Evolutionary conservation across 768 basidiomycete species (phyloP), one percentile per base, ranked within the genome.

Genomic region (Mycena epipterygia): DNA sequence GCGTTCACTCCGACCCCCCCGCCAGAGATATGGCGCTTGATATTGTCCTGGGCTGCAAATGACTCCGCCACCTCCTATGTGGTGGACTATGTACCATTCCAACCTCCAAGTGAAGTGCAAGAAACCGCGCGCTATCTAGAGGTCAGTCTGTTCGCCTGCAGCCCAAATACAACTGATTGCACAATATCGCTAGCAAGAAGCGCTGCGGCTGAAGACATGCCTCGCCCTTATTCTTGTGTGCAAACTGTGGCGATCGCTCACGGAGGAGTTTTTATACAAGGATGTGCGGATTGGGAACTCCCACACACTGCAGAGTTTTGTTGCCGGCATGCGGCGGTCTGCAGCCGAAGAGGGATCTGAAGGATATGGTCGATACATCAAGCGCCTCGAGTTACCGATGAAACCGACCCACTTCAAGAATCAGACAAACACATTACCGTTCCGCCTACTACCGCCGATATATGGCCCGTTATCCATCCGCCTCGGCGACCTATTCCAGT

Each of bases 11-110:
- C 51, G 19, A 30, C 23, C 11, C 61, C 53, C 7, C 70, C 64
- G 16, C 70, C 70, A 33, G 70, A 71, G 37, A 48, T 71, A 25
- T 71, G 64, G 70, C 70, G 59, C 21, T 23, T 27, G 11, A 66
- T 71, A 62, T 66, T 71, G 21, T 46, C 44, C 29, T 63, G 57
- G 37, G 60, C n/a, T n/a, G n/a, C 65, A 25, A 65, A 58, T 3
- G 30, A 13, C 42, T 67, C 64, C 35, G 53, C 32, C 25, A 52
- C 58, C 29, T 63, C 42, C 52, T 57, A 46, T 60, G 44, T 23
- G 5, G 33, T 57, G 39, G 70, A 71, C 29, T 67, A 71, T 42
- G 44, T 30, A n/a, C 64, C 64, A 4, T 71, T 71, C 53, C 52
- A 67, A 17, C 64, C 46, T 11, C 46, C 64, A 11, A 51, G 64